Evolutionary conservation across 1,284 basidiomycete species (phyloP), one percentile per base, ranked within the genome.

Genomic region (Chalciporus sp.): DNA sequence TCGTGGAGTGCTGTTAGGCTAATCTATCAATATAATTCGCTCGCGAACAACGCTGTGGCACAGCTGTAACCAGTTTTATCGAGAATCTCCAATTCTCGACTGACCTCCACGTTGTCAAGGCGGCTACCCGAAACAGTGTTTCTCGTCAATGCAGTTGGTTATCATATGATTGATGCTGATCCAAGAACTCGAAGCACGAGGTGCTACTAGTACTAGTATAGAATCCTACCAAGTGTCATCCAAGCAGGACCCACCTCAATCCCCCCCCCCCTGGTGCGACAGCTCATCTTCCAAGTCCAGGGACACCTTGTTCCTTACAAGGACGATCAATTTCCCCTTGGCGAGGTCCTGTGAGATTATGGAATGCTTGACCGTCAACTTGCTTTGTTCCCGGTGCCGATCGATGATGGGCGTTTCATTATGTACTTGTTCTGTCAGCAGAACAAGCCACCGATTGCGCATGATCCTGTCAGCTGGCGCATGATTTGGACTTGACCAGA

Each of bases 321-420:
- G 35, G 33, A 35, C 16, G 7, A 16, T 10, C 33, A 35, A 16
- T 35, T 35, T 35, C 14, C 16, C 29, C 29, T 31, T 31, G 29
- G 12, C 29, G 29, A 31, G 29, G 29, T 35, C 14, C 16, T 14
- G 16, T n/a, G 33, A 35, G 16, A 35, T 35, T 31, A 31, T 12
- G 12, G 10, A 31, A 1, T 3, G 29, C 2, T 28, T 39, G 12
- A 39, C 23, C 29, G 17, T 48, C 39, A 31, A 27, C 17, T 17
- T 40, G 20, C 29, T 14, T 27, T 16, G 1, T 31, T 26, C 19
- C 51, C 49, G 59, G 60, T 19, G 43, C 57, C 60, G 57, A 62
- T 51, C 12, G 31, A 33, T 49, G 58, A 59, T 61, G 49, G n/a
- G 46, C 39, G 23, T 51, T 49, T 45, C 35, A 29, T 33, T 3